Evolutionary conservation across 768 basidiomycete species (phyloP).

Genomic region (Tricholoma furcatifolium): DNA sequence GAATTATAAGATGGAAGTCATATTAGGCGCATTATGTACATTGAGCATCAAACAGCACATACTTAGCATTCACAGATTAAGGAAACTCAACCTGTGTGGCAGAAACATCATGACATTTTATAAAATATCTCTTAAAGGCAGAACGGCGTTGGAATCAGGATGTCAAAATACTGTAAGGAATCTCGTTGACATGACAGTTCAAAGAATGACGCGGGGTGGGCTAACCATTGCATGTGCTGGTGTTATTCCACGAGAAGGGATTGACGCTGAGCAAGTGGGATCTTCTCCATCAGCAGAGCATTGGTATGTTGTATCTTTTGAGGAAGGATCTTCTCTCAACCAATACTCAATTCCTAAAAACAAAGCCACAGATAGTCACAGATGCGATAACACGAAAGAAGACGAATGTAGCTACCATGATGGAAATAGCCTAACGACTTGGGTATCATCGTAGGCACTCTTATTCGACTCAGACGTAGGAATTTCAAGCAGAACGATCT

Average conservation of each 20-base stretch:
- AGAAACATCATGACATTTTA: too few relatives aligned
- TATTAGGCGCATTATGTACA: too few relatives aligned
- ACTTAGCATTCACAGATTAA: too few relatives aligned
- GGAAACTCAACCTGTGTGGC: too few relatives aligned
- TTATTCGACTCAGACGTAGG: conserved; percentile 14
- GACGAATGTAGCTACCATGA: conserved; percentile 35
- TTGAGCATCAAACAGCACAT: too few relatives aligned
- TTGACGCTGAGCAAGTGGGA: conserved; percentile 43
- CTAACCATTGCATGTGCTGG: conserved; percentile 44
- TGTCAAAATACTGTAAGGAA: conserved; percentile 36
- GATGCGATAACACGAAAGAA: neutral
- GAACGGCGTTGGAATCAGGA: conserved; percentile 36
- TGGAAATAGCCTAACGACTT: conserved; percentile 49
- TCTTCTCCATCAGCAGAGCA: conserved; percentile 51
- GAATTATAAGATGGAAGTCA: neutral
- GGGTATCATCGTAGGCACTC: conserved; percentile 53
- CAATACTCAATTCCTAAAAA: conserved; percentile 49
- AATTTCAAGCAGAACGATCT: neutral
- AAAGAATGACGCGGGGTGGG: neutral
- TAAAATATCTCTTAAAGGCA: conserved; percentile 25
- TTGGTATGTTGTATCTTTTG: conserved; percentile 36
- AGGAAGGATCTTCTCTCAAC: conserved; percentile 42
- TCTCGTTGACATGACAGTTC: neutral
- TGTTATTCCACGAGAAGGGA: conserved; percentile 45
- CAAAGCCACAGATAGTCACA: neutral